Percentiles rank a stretch among this genome's conserved stretches.
These are phyloP conservation scores for Guillardia theta DNA, from an alignment of 78 protist species.

Conservation along the genomic window DNA sequence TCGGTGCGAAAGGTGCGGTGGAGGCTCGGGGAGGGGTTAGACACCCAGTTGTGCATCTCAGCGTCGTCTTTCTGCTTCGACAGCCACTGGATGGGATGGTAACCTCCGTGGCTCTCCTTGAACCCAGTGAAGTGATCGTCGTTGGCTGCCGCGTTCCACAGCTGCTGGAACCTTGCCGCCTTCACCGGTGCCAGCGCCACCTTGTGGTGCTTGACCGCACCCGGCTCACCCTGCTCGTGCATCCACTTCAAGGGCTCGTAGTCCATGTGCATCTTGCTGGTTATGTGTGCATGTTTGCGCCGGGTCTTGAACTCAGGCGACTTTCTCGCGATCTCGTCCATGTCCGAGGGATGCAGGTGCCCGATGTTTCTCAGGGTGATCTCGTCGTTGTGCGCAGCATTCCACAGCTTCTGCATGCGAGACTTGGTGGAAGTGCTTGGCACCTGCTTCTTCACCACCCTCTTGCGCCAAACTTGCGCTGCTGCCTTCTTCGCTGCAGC, in stretches of 20 bases:
- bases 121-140: background rate
- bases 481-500: background rate
- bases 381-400: background rate
- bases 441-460: background rate
- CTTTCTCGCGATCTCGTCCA: background rate
- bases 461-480: background rate
- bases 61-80: background rate
- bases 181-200: no score
- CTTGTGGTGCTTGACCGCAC: background rate
- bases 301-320: background rate
- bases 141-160: slow-evolving; percentile 12
- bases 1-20: background rate
- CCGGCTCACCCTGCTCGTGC: slow-evolving; percentile 10
- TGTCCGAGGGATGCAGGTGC: background rate
- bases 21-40: background rate
- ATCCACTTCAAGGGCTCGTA: background rate
- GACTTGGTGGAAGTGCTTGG: background rate
- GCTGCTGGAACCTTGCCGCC: background rate
- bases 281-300: background rate
- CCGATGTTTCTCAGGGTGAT: slow-evolving; percentile 1
- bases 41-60: background rate
- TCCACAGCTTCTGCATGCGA: background rate
- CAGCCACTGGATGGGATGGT: background rate
- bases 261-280: background rate
- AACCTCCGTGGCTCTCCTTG: background rate